Conservation (phyloP, 257 asterid genomes). For the Capsicum pubescens region DNA sequence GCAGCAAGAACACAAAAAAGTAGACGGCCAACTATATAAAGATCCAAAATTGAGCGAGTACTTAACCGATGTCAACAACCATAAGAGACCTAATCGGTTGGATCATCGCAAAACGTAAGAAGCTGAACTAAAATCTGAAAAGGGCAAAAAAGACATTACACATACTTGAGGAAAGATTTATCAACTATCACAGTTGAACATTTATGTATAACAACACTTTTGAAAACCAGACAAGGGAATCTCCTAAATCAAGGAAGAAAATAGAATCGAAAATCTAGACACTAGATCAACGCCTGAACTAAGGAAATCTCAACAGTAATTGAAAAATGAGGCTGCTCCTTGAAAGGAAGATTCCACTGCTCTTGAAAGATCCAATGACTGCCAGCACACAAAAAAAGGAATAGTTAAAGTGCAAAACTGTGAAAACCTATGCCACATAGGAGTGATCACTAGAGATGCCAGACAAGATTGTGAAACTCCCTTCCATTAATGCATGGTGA, state of each 20-base stretch:
- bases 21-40: neutral
- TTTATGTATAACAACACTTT: neutral
- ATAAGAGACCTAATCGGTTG: neutral
- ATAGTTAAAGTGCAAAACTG: neutral
- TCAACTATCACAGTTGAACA: neutral
- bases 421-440: neutral
- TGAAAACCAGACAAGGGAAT: neutral
- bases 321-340: neutral
- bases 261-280: neutral
- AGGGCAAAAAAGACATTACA: too few species aligned
- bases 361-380: neutral
- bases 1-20: neutral
- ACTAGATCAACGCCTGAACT: neutral
- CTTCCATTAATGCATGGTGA: too few species aligned
- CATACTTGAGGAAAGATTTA: neutral
- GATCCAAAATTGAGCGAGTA: neutral
- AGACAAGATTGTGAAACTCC: too few species aligned
- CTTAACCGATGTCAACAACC: neutral
- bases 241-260: neutral
- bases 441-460: too few species aligned
- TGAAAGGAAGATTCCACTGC: neutral
- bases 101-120: neutral
- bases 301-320: neutral
- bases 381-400: neutral
- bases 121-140: neutral